phyloP scores from a whole-genome alignment of 1,284 basidiomycete species.

The Mycena citricolor region DNA sequence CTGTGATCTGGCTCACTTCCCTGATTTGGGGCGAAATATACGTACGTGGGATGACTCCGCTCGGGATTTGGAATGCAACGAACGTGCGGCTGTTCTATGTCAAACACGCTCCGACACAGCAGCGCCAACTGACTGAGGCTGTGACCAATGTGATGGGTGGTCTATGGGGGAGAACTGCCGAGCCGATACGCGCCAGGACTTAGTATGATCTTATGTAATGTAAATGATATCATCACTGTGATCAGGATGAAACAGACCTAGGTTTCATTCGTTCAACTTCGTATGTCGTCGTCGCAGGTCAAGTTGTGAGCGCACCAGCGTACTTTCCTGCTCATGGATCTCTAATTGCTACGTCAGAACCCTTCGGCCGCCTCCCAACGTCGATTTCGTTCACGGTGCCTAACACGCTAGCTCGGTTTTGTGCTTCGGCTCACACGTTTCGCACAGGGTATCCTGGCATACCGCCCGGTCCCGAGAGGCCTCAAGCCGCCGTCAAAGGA shows the following conservation, averaged over 20 bases:
- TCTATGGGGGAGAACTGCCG: conserved; percentile 43
- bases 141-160: conserved; percentile 77
- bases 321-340: conserved; percentile 1
- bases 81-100: conserved; percentile 86
- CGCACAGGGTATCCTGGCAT: conserved; percentile 80
- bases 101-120: conserved; percentile 73
- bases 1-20: conserved; percentile 85
- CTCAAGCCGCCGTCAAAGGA: conserved; percentile 77
- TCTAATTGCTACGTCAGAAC: conserved; percentile 14
- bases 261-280: neutral
- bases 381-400: conserved; percentile 79
- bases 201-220: conserved; percentile 6
- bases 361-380: conserved; percentile 30
- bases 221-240: conserved; percentile 2
- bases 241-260: conserved; percentile 14
- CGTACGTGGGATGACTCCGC: conserved; percentile 79
- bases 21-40: conserved; percentile 93
- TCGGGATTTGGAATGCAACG: conserved; percentile 87
- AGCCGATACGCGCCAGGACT: conserved; percentile 23
- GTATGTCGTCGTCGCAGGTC: conserved; percentile 43
- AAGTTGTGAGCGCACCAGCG: conserved; percentile 43
- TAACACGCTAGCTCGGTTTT: conserved; percentile 10
- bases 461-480: conserved; percentile 69
- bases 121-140: conserved; percentile 71
- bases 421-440: conserved; percentile 10